Conservation (phyloP, 805 yeast species). For the Kodamaea lidongshanica region DNA sequence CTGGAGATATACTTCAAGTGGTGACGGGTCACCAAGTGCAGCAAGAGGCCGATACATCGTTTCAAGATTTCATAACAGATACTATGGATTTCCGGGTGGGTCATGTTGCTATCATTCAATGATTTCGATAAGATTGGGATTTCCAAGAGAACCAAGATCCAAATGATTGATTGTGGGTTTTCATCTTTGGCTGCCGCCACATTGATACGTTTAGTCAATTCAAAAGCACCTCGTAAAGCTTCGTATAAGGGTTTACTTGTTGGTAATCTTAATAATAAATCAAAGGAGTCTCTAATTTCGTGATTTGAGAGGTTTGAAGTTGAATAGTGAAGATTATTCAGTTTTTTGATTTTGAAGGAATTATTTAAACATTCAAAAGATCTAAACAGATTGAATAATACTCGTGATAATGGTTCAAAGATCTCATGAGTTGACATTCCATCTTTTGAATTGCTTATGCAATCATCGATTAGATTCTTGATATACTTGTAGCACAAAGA, state of each 20-base stretch:
- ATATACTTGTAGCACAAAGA: constrained; percentile 27
- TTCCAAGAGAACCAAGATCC: constrained; percentile 63
- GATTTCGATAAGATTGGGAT: constrained; percentile 57
- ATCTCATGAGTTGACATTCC: constrained; percentile 23
- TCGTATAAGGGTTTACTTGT: constrained; percentile 54
- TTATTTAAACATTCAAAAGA: constrained; percentile 41
- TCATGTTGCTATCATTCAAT: constrained; percentile 18
- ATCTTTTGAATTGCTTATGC: constrained; percentile 18
- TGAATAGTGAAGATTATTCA: constrained; percentile 31
- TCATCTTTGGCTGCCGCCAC: constrained; percentile 35
- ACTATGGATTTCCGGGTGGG: constrained; percentile 45
- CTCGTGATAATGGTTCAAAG: constrained; percentile 47
- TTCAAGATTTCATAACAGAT: constrained; percentile 66
- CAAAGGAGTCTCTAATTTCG: constrained; percentile 44
- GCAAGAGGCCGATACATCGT: constrained; percentile 60
- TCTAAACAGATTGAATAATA: constrained; percentile 44
- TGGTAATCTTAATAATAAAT: constrained; percentile 44
- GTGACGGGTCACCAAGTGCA: constrained; percentile 38
- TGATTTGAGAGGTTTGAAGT: constrained; percentile 44
- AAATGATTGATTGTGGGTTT: constrained; percentile 41
- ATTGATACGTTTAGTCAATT: constrained; percentile 42
- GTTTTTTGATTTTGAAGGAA: constrained; percentile 43
- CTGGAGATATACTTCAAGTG: constrained; percentile 41
- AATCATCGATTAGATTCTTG: constrained; percentile 27
- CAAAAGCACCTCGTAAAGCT: constrained; percentile 47